phyloP scores from a whole-genome alignment of 371 early-diverging fungal genomes.

The Actinomortierella wolfii region DNA sequence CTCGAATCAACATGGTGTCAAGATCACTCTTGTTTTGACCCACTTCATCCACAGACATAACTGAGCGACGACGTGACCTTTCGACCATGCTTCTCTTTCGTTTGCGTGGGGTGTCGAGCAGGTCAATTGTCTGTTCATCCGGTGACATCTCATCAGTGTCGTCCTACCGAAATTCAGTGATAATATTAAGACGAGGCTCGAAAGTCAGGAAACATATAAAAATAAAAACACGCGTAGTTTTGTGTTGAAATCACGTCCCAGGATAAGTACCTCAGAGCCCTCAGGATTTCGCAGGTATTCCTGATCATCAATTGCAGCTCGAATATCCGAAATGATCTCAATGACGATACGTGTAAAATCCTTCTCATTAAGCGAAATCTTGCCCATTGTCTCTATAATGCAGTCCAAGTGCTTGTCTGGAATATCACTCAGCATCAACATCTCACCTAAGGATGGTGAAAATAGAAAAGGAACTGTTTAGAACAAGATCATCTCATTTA shows the following conservation, averaged over 20 bases:
- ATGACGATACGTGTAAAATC: conserved; percentile 86
- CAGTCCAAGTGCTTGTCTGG: conserved; percentile 72
- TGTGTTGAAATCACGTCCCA: neutral
- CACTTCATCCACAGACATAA: conserved; percentile 24
- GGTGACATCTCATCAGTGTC: conserved; percentile 20
- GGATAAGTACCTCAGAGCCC: conserved; percentile 15
- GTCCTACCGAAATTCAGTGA: neutral
- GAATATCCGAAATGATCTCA: conserved; percentile 75
- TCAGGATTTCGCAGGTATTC: conserved; percentile 35
- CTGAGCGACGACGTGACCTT: conserved; percentile 29
- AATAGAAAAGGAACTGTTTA: conserved; percentile 6
- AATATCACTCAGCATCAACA: conserved; percentile 71
- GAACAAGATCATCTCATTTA: neutral
- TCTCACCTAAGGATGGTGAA: conserved; percentile 52
- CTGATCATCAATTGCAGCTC: conserved; percentile 50
- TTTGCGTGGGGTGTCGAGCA: conserved; percentile 28
- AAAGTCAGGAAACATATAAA: no score
- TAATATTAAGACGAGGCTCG: neutral
- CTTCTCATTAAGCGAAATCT: conserved; percentile 77
- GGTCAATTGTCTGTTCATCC: conserved; percentile 36
- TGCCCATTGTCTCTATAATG: conserved; percentile 73
- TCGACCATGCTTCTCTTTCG: conserved; percentile 32
- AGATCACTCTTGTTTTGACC: conserved; percentile 52
- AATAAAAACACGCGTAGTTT: no score
- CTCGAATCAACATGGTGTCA: conserved; percentile 57